A percentile compares a stretch with the other conserved stretches of the same genome.
Evolutionary conservation across 352 stramenopile genomes (phyloP).

Genomic region (Phytophthora sp.): DNA sequence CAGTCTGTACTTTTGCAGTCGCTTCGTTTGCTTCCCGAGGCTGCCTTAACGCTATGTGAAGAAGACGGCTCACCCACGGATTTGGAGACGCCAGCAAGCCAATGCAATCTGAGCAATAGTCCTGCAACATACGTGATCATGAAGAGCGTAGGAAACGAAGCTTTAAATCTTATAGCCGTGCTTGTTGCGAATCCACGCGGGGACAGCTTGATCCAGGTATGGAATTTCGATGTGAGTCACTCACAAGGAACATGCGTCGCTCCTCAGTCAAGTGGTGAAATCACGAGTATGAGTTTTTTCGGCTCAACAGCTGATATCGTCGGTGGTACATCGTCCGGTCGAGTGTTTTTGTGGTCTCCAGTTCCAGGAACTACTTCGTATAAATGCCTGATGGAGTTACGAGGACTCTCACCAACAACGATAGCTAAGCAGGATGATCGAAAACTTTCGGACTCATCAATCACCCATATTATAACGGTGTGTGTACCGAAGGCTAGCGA

Average conservation of each 20-base stretch:
- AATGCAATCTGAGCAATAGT: background rate
- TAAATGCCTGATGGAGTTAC: conserved; percentile 27
- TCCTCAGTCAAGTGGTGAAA: conserved; percentile 37
- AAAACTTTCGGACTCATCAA: background rate
- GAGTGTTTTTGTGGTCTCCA: conserved; percentile 57
- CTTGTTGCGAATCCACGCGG: conserved; percentile 41
- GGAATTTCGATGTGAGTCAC: conserved; percentile 76
- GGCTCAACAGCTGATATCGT: conserved; percentile 54
- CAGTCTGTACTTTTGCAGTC: conserved; percentile 70
- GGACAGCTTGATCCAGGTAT: conserved; percentile 77
- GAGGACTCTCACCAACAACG: background rate
- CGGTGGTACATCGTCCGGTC: conserved; percentile 48
- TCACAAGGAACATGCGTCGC: conserved; percentile 62
- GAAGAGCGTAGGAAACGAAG: conserved; percentile 57
- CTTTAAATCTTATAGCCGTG: conserved; percentile 54
- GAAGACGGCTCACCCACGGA: background rate
- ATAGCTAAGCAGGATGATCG: background rate
- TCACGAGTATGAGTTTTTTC: conserved; percentile 66
- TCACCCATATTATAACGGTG: conserved; percentile 22
- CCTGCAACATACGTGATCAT: conserved; percentile 51
- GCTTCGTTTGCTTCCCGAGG: conserved; percentile 52
- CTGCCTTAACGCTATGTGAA: background rate
- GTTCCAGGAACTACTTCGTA: conserved; percentile 29
- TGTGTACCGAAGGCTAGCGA: conserved; percentile 3
- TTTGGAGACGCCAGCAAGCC: background rate